Evolutionary conservation across 345 rosid genomes (phyloP), one percentile per base, ranked within the genome.

Genomic region (Stellera chamaejasme): DNA sequence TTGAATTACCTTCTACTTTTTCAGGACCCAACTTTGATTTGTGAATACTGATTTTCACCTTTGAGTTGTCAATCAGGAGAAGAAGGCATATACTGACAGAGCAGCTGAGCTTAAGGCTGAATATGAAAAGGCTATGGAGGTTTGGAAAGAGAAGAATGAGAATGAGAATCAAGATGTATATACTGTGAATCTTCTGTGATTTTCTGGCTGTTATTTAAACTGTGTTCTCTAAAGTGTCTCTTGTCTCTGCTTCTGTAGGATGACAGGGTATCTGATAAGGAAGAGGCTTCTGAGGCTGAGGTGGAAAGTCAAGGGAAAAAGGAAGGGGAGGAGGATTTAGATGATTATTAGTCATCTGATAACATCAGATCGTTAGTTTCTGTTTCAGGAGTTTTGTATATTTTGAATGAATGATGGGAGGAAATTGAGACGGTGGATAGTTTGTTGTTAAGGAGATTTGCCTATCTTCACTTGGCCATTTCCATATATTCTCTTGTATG

Each of bases 31-130:
- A n/a, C 13, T 28, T 16, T 36, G 12, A n/a, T 27, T 25, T 41
- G 6, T 16, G 10, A 60, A 28, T 26, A 28, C 0, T 43, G 14
- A 43, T 52, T 27, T 32, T 32, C 39, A 32, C 39, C 39, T 32
- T 32, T 32, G 39, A 32, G 39, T 32, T 32, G 39, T 61, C 11
- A 26, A 39, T 32, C 55, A 85, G 92, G 95, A 89, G 79, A 89
- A 79, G 76, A 83, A 82, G 60, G 80, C 72, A 44, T 89, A 89
- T 55, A 0, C 48, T 50, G 92, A 83, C 8, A 82, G 74, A 61
- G 92, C 95, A 64, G 76, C 80, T 63, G 81, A 78, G 70, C 85
- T 83, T 19, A 86, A 85, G 63, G 87, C 78, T 26, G 85, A 76
- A 60, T 72, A 77, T 66, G 58, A 25, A 32, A 85, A 81, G 71